Percentiles rank a stretch among this genome's conserved stretches.
These are phyloP conservation scores for Purpureocillium takamizusanense DNA, from an alignment of 2,329 filamentous ascomycete genomes.

Conservation along the genomic window DNA sequence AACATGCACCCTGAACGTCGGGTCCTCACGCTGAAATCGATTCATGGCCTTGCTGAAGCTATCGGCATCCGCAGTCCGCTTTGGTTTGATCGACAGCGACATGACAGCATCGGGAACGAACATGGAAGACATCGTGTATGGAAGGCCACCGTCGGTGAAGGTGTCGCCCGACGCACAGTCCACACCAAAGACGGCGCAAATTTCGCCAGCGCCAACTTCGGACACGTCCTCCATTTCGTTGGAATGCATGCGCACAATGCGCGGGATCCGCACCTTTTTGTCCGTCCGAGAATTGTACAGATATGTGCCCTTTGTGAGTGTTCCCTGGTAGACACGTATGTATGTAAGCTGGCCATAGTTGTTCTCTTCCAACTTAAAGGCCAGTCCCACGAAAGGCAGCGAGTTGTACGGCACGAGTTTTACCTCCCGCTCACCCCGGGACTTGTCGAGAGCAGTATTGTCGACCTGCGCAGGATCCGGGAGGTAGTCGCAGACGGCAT, in stretches of 20 bases:
- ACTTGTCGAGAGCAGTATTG: conserved; percentile 81
- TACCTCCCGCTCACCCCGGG: conserved; percentile 68
- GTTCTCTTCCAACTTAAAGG: conserved; percentile 98
- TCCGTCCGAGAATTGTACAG: conserved; percentile 90
- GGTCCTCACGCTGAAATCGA: conserved; percentile 95
- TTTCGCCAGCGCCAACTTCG: conserved; percentile 92
- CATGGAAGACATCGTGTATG: conserved; percentile 97
- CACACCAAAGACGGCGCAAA: conserved; percentile 95
- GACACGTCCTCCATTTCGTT: conserved; percentile 97
- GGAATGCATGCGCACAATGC: conserved; percentile 98
- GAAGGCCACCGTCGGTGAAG: conserved; percentile 87
- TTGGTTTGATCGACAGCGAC: conserved; percentile 93
- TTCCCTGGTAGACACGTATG: conserved; percentile 95
- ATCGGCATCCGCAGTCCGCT: conserved; percentile 80
- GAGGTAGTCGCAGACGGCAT: conserved; percentile 91
- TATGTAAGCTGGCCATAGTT: conserved; percentile 98
- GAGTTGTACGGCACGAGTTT: conserved; percentile 90
- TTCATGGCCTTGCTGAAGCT: conserved; percentile 99
- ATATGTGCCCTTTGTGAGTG: conserved; percentile 76
- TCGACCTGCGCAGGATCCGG: conserved; percentile 85
- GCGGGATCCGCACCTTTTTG: conserved; percentile 93
- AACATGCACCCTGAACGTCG: conserved; percentile 91
- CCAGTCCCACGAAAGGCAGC: conserved; percentile 86
- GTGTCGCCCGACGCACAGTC: conserved; percentile 97
- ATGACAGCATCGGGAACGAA: conserved; percentile 97